Base-by-base conservation (phyloP, 2,329 filamentous ascomycete genomes). In the Alternaria novae-zelandiae region DNA sequence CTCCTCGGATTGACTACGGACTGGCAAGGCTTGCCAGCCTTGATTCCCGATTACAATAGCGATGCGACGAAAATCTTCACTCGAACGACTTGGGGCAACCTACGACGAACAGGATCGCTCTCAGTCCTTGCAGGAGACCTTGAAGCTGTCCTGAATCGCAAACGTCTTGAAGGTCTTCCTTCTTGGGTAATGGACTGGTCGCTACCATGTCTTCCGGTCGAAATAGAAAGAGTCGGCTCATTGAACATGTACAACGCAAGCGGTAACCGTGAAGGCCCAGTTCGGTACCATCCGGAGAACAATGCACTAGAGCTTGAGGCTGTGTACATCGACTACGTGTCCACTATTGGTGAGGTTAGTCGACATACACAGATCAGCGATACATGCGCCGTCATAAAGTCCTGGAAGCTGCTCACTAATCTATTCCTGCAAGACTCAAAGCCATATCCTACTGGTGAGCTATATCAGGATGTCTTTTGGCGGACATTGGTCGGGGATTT, bases 141-240 rank as follows among this genome's bases (percentile, higher is more conserved):
- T 11, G 62, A 67, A 20, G 61, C 63, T 20, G 57, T 59, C 8
- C 53, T 70, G 1, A 66, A 61, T 36, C 68, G 69, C 4, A 66
- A 68, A 54, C 55, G 68, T 25, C 23, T 69, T 3, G 46, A 55
- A 7, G 55, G 21, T n/a, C 64, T 70, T 12, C 64, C 69, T 5
- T 69, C 68, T 6, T 70, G 68, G 68, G 68, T 67, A 7, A 70
- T 72, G 61, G 70, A 72, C 46, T 72, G 70, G 70, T 62, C 66
- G 6, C 55, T 72, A 5, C 68, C 68, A 13, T 72, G 68, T 26
- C 62, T 69, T 3, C 61, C 54, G 6, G 17, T 45, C 4, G 66
- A 70, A 21, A 61, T 70, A 12, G 64, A 66, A 51, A 60, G 70
- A 60, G 63, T 72, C 7, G 56, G 54, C 13, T 66, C 66, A 9